Conservation (phyloP, 2,329 filamentous ascomycete species). For the Ceratocystis eucalypticola region DNA sequence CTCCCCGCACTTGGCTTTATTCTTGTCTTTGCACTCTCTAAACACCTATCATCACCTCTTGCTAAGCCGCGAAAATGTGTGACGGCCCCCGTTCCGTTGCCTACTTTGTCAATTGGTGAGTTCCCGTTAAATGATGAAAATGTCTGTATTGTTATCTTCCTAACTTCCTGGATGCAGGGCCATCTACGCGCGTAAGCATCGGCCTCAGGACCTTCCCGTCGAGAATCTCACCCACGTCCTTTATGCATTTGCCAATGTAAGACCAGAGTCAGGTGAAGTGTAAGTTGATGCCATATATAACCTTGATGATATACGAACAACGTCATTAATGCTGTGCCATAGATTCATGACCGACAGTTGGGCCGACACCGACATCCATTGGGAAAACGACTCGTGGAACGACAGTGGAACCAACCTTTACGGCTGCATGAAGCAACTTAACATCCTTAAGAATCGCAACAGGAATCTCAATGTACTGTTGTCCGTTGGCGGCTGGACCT, state of each 20-base stretch:
- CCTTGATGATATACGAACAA: neutral
- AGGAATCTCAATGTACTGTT: constrained; percentile 75
- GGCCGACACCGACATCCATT: constrained; percentile 62
- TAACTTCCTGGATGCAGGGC: constrained; percentile 36
- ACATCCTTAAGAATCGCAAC: constrained; percentile 67
- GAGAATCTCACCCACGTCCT: constrained; percentile 78
- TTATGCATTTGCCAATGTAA: constrained; percentile 82
- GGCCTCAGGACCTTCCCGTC: constrained; percentile 69
- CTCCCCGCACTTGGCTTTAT: neutral
- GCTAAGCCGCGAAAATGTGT: constrained; percentile 4
- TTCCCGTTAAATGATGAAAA: neutral
- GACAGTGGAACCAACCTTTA: constrained; percentile 69
- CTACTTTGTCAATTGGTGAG: constrained; percentile 58
- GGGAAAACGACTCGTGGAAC: constrained; percentile 55
- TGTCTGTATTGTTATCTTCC: neutral
- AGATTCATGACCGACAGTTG: constrained; percentile 46
- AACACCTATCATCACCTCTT: neutral
- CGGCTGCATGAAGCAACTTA: constrained; percentile 79
- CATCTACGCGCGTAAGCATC: constrained; percentile 73
- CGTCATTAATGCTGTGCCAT: constrained; percentile 10
- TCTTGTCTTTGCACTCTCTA: neutral
- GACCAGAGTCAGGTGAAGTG: constrained; percentile 67
- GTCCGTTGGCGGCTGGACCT: constrained; percentile 87
- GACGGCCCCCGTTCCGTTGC: constrained; percentile 51
- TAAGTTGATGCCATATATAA: constrained; percentile 27